Evolutionary conservation across 495 filamentous ascomycete genomes (phyloP).

Genomic region (Alectoria sarmentosa): DNA sequence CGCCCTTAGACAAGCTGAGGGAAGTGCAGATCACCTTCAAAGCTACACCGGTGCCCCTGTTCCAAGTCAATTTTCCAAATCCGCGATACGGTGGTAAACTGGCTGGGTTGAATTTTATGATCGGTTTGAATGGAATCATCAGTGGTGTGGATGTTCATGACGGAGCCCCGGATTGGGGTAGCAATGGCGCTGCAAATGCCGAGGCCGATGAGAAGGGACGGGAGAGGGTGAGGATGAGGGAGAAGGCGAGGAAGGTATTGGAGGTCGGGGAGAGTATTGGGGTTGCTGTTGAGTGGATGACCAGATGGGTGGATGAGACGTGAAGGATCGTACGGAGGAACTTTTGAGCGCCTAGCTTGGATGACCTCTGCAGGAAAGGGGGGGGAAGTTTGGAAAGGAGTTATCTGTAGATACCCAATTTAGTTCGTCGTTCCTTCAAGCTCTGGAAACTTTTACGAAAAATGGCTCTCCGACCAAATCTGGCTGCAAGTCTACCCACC

Average conservation of each 20-base stretch:
- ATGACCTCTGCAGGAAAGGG: neutral
- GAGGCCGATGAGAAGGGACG: slow-evolving; percentile 27
- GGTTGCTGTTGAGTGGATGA: slow-evolving; percentile 51
- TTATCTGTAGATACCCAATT: slow-evolving; percentile 9
- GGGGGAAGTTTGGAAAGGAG: neutral
- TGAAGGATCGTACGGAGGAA: neutral
- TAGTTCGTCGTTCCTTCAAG: neutral
- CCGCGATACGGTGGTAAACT: slow-evolving; percentile 30
- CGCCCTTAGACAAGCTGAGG: neutral
- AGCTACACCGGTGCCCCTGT: slow-evolving; percentile 38
- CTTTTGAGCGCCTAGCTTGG: neutral
- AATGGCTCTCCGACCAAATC: neutral
- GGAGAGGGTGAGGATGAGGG: slow-evolving; percentile 22
- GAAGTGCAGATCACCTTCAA: slow-evolving; percentile 44
- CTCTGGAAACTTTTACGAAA: neutral
- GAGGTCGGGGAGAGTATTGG: slow-evolving; percentile 48
- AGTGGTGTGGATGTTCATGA: slow-evolving; percentile 34
- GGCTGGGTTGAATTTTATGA: slow-evolving; percentile 47
- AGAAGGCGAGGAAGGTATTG: slow-evolving; percentile 34
- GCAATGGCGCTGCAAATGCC: slow-evolving; percentile 17
- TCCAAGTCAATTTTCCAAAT: slow-evolving; percentile 44
- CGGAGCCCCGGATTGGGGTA: slow-evolving; percentile 22
- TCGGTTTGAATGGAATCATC: slow-evolving; percentile 56
- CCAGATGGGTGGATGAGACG: neutral
- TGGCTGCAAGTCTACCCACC: neutral